A percentile compares a stretch with the other conserved stretches of the same genome.
Conservation (phyloP, 352 stramenopile genomes). For the Aphanomyces euteiches region DNA sequence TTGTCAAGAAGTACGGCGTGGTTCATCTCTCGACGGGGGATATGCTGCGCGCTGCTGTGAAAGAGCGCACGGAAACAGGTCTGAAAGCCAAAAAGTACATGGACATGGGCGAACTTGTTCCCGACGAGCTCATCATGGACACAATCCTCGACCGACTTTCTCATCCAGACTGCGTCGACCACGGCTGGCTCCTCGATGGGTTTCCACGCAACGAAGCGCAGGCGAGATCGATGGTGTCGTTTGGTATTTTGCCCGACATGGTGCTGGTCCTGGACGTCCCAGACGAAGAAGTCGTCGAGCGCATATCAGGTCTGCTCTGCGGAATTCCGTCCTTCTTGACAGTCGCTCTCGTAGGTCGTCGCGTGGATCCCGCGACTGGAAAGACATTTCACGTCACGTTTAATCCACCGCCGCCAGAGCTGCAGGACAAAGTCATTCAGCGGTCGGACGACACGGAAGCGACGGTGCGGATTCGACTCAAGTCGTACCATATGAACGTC, state of each 20-base stretch:
- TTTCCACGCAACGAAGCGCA: constrained; percentile 91
- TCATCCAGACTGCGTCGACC: constrained; percentile 58
- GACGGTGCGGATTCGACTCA: constrained; percentile 81
- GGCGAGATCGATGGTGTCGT: constrained; percentile 54
- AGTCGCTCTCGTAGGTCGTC: constrained; percentile 37
- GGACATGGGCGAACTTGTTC: constrained; percentile 88
- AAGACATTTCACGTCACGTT: constrained; percentile 90
- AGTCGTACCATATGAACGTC: constrained; percentile 81
- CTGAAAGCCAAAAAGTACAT: constrained; percentile 90
- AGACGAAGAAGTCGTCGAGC: constrained; percentile 90
- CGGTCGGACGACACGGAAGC: constrained; percentile 89
- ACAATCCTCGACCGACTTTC: constrained; percentile 86
- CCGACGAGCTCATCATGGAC: constrained; percentile 93
- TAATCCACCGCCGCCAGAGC: constrained; percentile 61
- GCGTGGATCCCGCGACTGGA: constrained; percentile 88
- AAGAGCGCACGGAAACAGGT: constrained; percentile 51
- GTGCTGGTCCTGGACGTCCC: constrained; percentile 94
- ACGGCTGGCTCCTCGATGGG: constrained; percentile 91
- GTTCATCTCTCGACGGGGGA: constrained; percentile 94
- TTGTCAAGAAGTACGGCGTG: constrained; percentile 86
- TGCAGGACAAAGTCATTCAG: constrained; percentile 52
- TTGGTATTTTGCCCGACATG: constrained; percentile 83
- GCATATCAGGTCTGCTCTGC: constrained; percentile 79
- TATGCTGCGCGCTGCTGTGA: constrained; percentile 90
- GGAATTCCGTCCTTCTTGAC: neutral